These are phyloP conservation scores for Chenopodium berlandieri DNA, from an alignment of 148 eudicot genomes.

Conservation along the genomic window DNA sequence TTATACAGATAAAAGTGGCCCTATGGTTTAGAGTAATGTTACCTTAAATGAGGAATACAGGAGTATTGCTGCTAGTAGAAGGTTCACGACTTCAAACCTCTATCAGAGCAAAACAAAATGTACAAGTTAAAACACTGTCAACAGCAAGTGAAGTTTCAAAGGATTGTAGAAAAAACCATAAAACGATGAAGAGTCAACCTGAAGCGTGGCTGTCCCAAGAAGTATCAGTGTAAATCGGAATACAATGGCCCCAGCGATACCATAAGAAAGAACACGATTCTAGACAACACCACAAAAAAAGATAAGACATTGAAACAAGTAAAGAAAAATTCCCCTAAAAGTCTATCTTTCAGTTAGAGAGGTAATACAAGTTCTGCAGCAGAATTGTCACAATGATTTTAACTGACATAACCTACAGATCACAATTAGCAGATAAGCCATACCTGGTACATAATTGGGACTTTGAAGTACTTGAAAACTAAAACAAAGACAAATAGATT, in stretches of 20 bases:
- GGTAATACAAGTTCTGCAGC: neutral
- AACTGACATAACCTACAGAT: neutral
- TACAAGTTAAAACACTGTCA: neutral
- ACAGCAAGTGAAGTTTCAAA: conserved; percentile 1
- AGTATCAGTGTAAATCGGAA: conserved; percentile 84
- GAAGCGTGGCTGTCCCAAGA: conserved; percentile 88
- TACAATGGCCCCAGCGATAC: conserved; percentile 84
- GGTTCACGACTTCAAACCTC: conserved; percentile 89
- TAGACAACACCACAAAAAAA: conserved; percentile 29
- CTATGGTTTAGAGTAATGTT: neutral
- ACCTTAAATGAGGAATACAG: conserved; percentile 93
- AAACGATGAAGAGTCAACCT: conserved; percentile 45
- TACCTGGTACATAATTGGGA: conserved; percentile 83
- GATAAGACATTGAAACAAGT: conserved; percentile 1
- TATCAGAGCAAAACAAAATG: conserved; percentile 24
- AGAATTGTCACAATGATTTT: neutral
- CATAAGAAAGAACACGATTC: conserved; percentile 92
- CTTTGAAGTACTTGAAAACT: conserved; percentile 94
- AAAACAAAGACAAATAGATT: conserved; percentile 90
- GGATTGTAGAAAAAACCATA: neutral
- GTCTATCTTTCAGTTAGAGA: neutral
- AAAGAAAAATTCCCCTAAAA: neutral
- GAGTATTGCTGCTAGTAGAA: conserved; percentile 81
- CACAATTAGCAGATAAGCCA: neutral
- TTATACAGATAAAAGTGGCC: neutral